phyloP scores from a whole-genome alignment of 2,329 filamentous ascomycete species.

The Aspergillus costaricaensis region DNA sequence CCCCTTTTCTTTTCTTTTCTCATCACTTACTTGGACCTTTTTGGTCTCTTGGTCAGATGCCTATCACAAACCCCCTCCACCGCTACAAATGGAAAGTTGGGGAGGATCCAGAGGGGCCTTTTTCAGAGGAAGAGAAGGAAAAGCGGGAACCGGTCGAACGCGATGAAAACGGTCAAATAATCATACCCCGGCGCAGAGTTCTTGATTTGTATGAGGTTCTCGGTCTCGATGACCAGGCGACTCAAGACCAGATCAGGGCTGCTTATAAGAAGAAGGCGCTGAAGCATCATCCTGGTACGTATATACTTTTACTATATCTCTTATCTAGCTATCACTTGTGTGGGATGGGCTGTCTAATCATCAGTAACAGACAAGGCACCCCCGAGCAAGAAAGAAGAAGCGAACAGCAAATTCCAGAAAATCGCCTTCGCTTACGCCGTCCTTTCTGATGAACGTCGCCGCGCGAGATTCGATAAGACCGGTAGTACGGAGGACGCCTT shows the following conservation, averaged over 20 bases:
- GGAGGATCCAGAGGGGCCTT: no score
- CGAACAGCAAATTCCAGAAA: constrained; percentile 81
- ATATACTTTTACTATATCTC: background rate
- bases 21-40: no score
- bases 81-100: no score
- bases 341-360: constrained; percentile 18
- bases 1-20: no score
- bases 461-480: constrained; percentile 84
- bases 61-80: no score
- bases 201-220: constrained; percentile 75
- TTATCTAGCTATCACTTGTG: no score
- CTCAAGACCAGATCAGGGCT: constrained; percentile 77
- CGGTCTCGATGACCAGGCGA: constrained; percentile 68
- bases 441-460: constrained; percentile 77
- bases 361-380: constrained; percentile 69
- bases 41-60: no score
- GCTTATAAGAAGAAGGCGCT: constrained; percentile 91
- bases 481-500: constrained; percentile 85
- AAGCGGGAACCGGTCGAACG: no score
- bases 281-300: constrained; percentile 78
- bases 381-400: constrained; percentile 66
- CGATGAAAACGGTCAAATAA: constrained; percentile 16
- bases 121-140: no score
- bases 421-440: constrained; percentile 94
- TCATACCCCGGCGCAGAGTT: constrained; percentile 14